Evolutionary conservation across 2,329 filamentous ascomycete genomes (phyloP).

Genomic region (Drechslerella stenobrocha): DNA sequence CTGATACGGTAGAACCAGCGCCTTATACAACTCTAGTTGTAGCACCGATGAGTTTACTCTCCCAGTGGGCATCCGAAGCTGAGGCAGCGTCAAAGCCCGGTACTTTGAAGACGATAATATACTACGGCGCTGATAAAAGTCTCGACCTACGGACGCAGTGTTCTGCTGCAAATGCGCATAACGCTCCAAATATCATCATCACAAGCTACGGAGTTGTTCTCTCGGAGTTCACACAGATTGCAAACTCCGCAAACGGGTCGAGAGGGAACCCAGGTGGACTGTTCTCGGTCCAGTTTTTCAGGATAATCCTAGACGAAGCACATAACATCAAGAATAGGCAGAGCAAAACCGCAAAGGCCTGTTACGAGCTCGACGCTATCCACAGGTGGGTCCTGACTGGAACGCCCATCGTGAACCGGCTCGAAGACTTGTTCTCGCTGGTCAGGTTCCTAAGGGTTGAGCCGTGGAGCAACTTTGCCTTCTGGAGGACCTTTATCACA

Average conservation of each 20-base stretch:
- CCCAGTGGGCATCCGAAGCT: constrained; percentile 95
- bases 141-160: constrained; percentile 78
- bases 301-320: constrained; percentile 91
- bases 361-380: constrained; percentile 80
- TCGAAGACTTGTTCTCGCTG: constrained; percentile 92
- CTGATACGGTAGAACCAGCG: constrained; percentile 65
- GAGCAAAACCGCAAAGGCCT: constrained; percentile 92
- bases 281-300: constrained; percentile 92
- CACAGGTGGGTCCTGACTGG: constrained; percentile 94
- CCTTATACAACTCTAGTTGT: constrained; percentile 90
- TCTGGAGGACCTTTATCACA: constrained; percentile 98
- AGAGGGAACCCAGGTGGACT: constrained; percentile 70
- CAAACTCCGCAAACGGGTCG: constrained; percentile 65
- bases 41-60: constrained; percentile 94
- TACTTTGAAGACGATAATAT: constrained; percentile 80
- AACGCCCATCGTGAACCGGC: constrained; percentile 92
- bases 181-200: constrained; percentile 85
- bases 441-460: constrained; percentile 92
- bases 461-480: constrained; percentile 98
- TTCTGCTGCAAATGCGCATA: constrained; percentile 70
- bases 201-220: constrained; percentile 92
- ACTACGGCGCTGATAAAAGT: constrained; percentile 86
- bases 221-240: constrained; percentile 81
- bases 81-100: constrained; percentile 84
- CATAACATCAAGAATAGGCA: constrained; percentile 88